Evolutionary conservation across 441 rosid species (phyloP), one percentile per base, ranked within the genome.

Genomic region (Erodium moschatum): DNA sequence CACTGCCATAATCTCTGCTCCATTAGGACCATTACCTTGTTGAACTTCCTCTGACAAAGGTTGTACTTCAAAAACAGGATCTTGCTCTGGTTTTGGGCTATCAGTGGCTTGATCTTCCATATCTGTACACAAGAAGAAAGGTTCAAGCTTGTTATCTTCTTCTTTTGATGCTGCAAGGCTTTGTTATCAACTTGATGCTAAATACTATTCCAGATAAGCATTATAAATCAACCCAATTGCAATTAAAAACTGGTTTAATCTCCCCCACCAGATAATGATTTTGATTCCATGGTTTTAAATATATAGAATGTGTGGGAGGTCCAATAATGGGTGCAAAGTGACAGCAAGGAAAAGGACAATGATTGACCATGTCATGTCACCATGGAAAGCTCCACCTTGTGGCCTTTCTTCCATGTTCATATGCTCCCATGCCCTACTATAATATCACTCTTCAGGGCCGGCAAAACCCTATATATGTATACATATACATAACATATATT

Each of bases 271-370:
- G 54, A 48, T 48, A 50, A 50, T 50, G 58, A 50, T n/a, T 50
- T 50, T n/a, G 58, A 50, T 50, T 50, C 58, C 19, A 50, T 50
- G 6, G 15, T 0, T 50, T 13, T n/a, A 50, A 3, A 50, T 9
- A 42, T 42, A 6, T 50, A n/a, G 13, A 15, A n/a, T 50, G 58
- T 50, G 58, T 5, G 13, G 54, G 54, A 48, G 54, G 16, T 48
- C 54, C 56, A 50, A 50, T 50, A 50, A 50, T 50, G 58, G 58
- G 58, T 50, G 58, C 58, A 50, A 50, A 50, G 15, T 50, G 58
- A 50, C 58, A 50, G 58, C 58, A 50, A 50, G 58, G 13, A 50
- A n/a, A 50, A 50, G 58, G 58, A 50, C 58, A 50, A 50, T 50
- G 13, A 50, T 50, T 50, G 19, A 3, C 19, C 58, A n/a, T 50